phyloP scores from a whole-genome alignment of 2,329 filamentous ascomycete genomes.

The Tolypocladium inflatum region DNA sequence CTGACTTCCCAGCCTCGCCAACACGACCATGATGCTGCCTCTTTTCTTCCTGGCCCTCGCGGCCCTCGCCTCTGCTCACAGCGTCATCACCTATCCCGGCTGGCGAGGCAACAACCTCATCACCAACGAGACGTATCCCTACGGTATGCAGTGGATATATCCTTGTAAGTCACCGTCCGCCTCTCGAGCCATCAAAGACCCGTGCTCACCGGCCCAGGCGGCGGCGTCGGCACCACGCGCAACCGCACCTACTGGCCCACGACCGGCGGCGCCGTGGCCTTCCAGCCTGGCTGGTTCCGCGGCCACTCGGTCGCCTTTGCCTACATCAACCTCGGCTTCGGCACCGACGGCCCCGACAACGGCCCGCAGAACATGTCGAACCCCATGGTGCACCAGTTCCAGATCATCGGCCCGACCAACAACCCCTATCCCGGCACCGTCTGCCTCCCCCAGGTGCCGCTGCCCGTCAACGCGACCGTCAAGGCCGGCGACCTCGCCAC shows the following conservation, averaged over 20 bases:
- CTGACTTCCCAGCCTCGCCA: background rate
- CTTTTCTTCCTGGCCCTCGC: slow-evolving; percentile 22
- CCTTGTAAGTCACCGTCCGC: slow-evolving; percentile 56
- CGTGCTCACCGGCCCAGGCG: slow-evolving; percentile 47
- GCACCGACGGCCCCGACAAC: slow-evolving; percentile 51
- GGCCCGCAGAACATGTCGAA: slow-evolving; percentile 82
- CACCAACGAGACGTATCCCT: slow-evolving; percentile 70
- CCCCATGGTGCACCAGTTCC: slow-evolving; percentile 70
- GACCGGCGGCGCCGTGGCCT: slow-evolving; percentile 72
- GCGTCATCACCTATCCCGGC: slow-evolving; percentile 77
- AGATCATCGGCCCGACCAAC: slow-evolving; percentile 73
- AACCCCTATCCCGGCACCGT: slow-evolving; percentile 80
- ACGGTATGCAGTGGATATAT: slow-evolving; percentile 92
- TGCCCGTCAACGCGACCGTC: slow-evolving; percentile 63
- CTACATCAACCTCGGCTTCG: slow-evolving; percentile 87
- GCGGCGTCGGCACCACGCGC: slow-evolving; percentile 63
- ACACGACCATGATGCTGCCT: background rate
- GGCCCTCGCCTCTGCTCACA: slow-evolving; percentile 55
- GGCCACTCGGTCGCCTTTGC: slow-evolving; percentile 75
- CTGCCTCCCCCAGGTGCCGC: slow-evolving; percentile 80
- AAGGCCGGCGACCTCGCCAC: slow-evolving; percentile 81
- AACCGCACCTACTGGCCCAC: slow-evolving; percentile 93
- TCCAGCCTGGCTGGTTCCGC: slow-evolving; percentile 94
- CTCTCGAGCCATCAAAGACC: background rate
- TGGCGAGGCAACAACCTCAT: slow-evolving; percentile 82